These are phyloP conservation scores for Backusella morwellensis DNA, from an alignment of 192 early-diverging fungal genomes.

Conservation along the genomic window DNA sequence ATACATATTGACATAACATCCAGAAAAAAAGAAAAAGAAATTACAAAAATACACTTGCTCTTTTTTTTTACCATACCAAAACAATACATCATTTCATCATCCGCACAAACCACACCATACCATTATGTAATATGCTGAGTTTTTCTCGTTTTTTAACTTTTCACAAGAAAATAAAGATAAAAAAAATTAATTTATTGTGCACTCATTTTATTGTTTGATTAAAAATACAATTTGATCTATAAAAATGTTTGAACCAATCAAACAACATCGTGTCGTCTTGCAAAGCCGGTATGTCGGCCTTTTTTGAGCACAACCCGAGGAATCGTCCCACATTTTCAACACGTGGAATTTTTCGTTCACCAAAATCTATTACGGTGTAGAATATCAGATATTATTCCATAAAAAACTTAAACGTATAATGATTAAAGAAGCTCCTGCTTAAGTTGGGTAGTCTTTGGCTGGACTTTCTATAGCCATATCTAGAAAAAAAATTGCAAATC, in stretches of 20 bases:
- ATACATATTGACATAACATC: conserved; percentile 3
- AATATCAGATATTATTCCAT: conserved; percentile 80
- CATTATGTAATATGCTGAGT: conserved; percentile 1
- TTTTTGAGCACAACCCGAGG: conserved; percentile 93
- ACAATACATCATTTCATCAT: neutral
- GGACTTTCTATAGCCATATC: neutral
- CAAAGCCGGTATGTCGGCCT: conserved; percentile 67
- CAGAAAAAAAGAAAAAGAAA: conserved; percentile 3
- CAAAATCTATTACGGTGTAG: conserved; percentile 83
- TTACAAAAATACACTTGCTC: neutral
- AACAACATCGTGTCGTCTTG: neutral
- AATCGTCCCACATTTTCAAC: conserved; percentile 96
- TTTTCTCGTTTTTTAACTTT: conserved; percentile 1
- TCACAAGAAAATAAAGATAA: conserved; percentile 2
- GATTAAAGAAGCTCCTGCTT: neutral
- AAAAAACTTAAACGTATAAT: neutral
- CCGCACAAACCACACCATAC: conserved; percentile 5
- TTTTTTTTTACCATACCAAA: neutral
- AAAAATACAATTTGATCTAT: conserved; percentile 7
- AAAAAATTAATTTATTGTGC: conserved; percentile 4
- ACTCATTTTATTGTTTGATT: neutral
- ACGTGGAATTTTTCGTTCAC: conserved; percentile 92
- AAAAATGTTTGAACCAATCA: neutral
- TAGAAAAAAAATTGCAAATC: too few relatives aligned
- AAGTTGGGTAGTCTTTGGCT: neutral